These are phyloP conservation scores for Linum lewisii DNA, from an alignment of 345 rosid species.

Conservation along the genomic window DNA sequence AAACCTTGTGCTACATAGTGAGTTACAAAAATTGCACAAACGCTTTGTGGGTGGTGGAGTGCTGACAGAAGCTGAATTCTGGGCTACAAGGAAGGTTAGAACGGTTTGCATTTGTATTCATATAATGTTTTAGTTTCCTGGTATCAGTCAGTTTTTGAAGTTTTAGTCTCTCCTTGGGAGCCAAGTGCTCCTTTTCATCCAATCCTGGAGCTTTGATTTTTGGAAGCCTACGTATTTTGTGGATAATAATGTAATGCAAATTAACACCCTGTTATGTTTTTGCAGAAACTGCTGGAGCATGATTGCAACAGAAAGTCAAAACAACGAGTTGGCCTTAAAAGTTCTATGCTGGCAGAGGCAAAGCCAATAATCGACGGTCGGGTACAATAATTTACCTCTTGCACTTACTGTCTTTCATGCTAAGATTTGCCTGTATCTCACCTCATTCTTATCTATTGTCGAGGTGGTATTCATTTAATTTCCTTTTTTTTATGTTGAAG, in stretches of 20 bases:
- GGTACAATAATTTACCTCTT: conserved; percentile 29
- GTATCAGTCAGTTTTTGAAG: conserved; percentile 7
- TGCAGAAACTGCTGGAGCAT: conserved; percentile 66
- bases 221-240: neutral
- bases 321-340: conserved; percentile 77
- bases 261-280: conserved; percentile 14
- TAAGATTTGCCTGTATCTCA: neutral
- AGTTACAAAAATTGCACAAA: conserved; percentile 72
- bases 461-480: neutral
- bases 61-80: conserved; percentile 79
- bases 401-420: conserved; percentile 2
- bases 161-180: conserved; percentile 2
- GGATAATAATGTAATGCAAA: conserved; percentile 4
- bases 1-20: conserved; percentile 34
- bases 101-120: conserved; percentile 1
- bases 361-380: conserved; percentile 78
- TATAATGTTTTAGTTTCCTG: conserved; percentile 1
- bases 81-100: conserved; percentile 91
- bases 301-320: conserved; percentile 57
- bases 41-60: conserved; percentile 50
- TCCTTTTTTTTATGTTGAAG: neutral
- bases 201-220: neutral
- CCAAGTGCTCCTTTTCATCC: conserved; percentile 1
- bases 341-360: conserved; percentile 72
- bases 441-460: neutral